phyloP scores from a whole-genome alignment of 23 red algal species.

The Chondrus crispus region DNA sequence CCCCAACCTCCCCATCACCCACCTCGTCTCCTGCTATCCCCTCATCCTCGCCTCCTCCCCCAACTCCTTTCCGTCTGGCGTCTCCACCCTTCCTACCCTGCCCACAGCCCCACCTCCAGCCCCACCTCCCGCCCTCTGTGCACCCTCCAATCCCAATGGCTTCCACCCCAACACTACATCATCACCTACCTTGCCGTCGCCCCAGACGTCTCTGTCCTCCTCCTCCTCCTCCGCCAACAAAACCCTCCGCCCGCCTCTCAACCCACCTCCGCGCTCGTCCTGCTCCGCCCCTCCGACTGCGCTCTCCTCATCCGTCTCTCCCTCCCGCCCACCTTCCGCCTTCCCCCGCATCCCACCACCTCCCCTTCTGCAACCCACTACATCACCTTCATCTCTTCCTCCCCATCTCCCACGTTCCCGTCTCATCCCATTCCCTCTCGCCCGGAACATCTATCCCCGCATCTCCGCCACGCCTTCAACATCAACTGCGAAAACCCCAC shows the following conservation, averaged over 20 bases:
- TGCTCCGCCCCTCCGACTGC: neutral
- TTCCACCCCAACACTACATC: neutral
- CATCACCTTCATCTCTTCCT: neutral
- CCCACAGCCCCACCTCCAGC: neutral
- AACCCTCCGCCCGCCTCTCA: neutral
- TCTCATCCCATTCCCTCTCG: neutral
- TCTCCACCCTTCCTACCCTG: neutral
- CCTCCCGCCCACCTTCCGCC: neutral
- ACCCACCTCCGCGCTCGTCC: neutral
- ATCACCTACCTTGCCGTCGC: neutral
- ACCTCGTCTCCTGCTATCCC: neutral
- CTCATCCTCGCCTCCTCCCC: neutral
- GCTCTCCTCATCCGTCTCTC: neutral
- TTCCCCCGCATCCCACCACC: neutral
- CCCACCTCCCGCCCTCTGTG: neutral
- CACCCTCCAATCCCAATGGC: neutral
- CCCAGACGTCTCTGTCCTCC: neutral
- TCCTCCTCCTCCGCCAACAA: neutral
- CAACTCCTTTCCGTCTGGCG: neutral
- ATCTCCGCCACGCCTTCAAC: neutral
- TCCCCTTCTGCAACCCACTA: neutral
- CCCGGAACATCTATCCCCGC: neutral
- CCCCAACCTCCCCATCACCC: neutral
- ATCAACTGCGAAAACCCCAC: neutral
- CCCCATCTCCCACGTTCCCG: neutral